Percentiles rank a stretch among this genome's conserved stretches.
phyloP scores from a whole-genome alignment of 2,329 filamentous ascomycete species.

The Colletotrichum sp. region DNA sequence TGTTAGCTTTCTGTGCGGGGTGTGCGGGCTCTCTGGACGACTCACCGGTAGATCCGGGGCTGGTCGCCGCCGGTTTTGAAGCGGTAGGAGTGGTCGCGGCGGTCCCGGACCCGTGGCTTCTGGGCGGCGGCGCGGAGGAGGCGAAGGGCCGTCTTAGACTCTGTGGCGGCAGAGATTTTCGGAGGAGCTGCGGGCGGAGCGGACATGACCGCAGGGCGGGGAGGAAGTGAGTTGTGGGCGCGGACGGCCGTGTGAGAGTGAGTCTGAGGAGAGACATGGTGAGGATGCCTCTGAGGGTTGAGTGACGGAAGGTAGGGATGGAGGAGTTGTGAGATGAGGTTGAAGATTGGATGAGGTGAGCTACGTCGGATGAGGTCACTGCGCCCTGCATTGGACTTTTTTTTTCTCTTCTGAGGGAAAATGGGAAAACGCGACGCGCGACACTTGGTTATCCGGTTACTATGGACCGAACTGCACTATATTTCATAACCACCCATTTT shows the following conservation, averaged over 20 bases:
- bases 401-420: background rate
- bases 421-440: background rate
- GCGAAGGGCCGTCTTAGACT: conserved; percentile 10
- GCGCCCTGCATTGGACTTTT: background rate
- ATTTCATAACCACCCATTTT: background rate
- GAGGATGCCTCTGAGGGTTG: background rate
- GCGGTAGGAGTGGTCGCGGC: background rate
- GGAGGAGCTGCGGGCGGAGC: background rate
- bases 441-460: background rate
- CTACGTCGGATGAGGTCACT: conserved; percentile 11
- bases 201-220: background rate
- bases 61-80: background rate
- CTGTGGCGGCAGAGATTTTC: conserved; percentile 8
- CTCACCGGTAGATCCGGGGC: background rate
- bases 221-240: background rate
- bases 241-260: background rate
- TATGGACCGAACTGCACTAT: background rate
- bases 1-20: background rate
- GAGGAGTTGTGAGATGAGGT: background rate
- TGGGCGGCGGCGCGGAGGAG: conserved; percentile 6
- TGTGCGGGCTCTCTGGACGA: background rate
- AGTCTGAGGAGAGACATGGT: conserved; percentile 5
- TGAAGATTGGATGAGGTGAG: conserved; percentile 9
- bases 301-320: background rate
- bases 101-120: background rate